phyloP scores from a whole-genome alignment of 192 early-diverging fungal species.

The Linderina pennispora region DNA sequence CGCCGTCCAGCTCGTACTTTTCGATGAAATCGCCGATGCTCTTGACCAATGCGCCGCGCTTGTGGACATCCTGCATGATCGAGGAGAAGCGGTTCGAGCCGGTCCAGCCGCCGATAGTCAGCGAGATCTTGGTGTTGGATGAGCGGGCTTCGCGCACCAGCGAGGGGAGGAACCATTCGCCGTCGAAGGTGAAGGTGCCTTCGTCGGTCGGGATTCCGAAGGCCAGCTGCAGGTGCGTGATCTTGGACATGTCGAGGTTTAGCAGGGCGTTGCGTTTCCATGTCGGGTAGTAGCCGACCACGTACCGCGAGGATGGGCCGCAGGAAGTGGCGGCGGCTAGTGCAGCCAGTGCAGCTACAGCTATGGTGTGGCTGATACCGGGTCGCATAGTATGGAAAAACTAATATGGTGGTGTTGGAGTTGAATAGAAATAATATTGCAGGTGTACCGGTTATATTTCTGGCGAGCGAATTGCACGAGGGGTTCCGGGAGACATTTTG shows the following conservation, averaged over 20 bases:
- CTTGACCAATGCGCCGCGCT: conserved; percentile 53
- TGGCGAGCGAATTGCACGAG: too few species aligned
- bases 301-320: conserved; percentile 40
- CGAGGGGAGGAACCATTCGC: conserved; percentile 49
- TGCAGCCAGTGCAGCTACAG: background rate
- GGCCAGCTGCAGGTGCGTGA: conserved; percentile 43
- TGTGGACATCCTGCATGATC: conserved; percentile 45
- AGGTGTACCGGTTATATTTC: too few species aligned
- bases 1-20: conserved; percentile 55
- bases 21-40: conserved; percentile 51
- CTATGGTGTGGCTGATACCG: too few species aligned
- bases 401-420: too few species aligned
- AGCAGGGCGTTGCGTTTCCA: conserved; percentile 41
- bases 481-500: too few species aligned
- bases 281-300: conserved; percentile 41
- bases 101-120: conserved; percentile 72
- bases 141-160: conserved; percentile 44
- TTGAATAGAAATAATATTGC: too few species aligned
- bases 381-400: too few species aligned
- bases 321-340: conserved; percentile 2
- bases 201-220: conserved; percentile 44
- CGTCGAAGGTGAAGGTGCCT: conserved; percentile 45
- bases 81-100: conserved; percentile 59
- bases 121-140: conserved; percentile 47
- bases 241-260: conserved; percentile 40